Percentiles rank a stretch among this genome's conserved stretches.
Evolutionary conservation across 345 rosid genomes (phyloP).

Genomic region (Citrus glauca): DNA sequence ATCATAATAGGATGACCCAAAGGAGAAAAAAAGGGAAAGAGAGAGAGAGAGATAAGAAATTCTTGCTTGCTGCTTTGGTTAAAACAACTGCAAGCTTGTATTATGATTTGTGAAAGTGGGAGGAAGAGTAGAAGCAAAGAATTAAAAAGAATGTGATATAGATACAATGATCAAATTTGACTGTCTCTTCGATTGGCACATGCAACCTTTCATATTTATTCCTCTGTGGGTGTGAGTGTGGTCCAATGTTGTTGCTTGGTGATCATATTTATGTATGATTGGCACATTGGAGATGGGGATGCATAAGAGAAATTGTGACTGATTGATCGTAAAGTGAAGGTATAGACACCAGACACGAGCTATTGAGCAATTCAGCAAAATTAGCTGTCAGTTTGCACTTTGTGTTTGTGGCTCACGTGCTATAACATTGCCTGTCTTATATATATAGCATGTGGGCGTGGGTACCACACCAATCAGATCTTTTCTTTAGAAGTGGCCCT

Average conservation of each 20-base stretch:
- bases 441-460: background rate
- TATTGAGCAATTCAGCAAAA: background rate
- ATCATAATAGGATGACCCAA: too few relatives aligned
- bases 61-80: too few relatives aligned
- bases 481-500: background rate
- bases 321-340: background rate
- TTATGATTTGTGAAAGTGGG: background rate
- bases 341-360: too few relatives aligned
- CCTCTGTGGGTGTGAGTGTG: background rate
- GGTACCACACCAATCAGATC: slow-evolving; percentile 1
- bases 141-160: background rate
- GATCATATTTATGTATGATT: background rate
- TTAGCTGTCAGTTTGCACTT: slow-evolving; percentile 8
- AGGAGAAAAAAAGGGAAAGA: background rate
- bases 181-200: slow-evolving; percentile 1
- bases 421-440: background rate
- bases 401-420: slow-evolving; percentile 5
- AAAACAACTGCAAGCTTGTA: background rate
- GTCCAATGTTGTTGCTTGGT: background rate
- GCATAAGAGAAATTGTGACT: background rate
- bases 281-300: background rate
- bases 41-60: too few relatives aligned
- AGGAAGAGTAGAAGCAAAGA: slow-evolving; percentile 11
- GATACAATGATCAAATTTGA: background rate
- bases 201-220: background rate